A percentile compares a stretch with the other conserved stretches of the same genome.
phyloP scores from a whole-genome alignment of 352 stramenopile genomes.

The Phytophthora citricola region DNA sequence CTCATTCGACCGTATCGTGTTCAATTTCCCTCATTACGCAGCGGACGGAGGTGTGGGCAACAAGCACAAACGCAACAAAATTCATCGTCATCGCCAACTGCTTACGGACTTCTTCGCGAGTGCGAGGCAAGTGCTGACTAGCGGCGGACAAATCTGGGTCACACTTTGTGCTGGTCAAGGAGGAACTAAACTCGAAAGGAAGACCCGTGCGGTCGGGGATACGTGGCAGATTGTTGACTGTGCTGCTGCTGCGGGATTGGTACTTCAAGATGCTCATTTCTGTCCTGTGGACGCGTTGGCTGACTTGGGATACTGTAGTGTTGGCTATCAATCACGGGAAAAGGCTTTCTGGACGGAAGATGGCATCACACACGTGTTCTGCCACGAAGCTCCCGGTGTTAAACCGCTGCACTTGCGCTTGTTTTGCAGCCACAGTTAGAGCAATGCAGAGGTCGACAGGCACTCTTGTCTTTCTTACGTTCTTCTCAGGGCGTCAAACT shows the following conservation, averaged over 20 bases:
- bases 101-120: constrained; percentile 82
- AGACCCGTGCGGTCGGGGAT: constrained; percentile 65
- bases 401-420: no score
- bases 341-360: constrained; percentile 69
- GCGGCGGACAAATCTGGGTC: constrained; percentile 79
- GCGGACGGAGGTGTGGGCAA: constrained; percentile 62
- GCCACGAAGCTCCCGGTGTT: constrained; percentile 44
- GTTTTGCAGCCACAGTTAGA: no score
- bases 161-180: constrained; percentile 83
- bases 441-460: no score
- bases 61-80: constrained; percentile 81
- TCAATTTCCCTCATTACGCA: constrained; percentile 89
- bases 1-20: constrained; percentile 78
- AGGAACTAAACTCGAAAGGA: constrained; percentile 72
- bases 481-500: no score
- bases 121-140: constrained; percentile 53
- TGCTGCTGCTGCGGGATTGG: constrained; percentile 58
- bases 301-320: constrained; percentile 78
- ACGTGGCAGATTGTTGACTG: constrained; percentile 85
- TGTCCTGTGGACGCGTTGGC: constrained; percentile 67
- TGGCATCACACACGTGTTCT: constrained; percentile 79
- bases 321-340: constrained; percentile 70
- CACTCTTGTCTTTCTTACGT: no score
- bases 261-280: constrained; percentile 68
- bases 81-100: constrained; percentile 81